Base-by-base conservation (phyloP, 345 rosid species). In the Gossypioides kirkii region DNA sequence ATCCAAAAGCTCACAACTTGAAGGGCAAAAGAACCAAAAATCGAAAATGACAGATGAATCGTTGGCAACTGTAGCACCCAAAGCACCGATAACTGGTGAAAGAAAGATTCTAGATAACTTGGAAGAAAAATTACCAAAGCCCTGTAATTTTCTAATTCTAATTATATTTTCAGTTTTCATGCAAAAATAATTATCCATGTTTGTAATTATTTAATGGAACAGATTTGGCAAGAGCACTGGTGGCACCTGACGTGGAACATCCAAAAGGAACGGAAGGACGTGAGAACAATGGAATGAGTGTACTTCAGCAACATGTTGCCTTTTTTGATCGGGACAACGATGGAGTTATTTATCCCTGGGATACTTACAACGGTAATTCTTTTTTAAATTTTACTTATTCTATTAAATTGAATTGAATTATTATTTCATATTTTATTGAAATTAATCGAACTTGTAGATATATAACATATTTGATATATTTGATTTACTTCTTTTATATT, bases 261-360 rank as follows among this genome's bases (percentile, higher is more conserved):
- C 97, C 98, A 0, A 49, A 82, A 55, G 98, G 97, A 80, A 77
- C 97, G 53, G 76, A 79, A 14, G 97, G 88, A 8, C 93, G 84
- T 60, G 49, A 77, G 42, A 79, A 86, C 77, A 58, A 75, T 65
- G 85, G 90, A 59, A 63, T 89, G 82, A 86, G 86, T 74, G 97
- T 94, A 45, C 87, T 91, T 80, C 97, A 94, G 80, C 97, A 94
- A 78, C 97, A 94, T 73, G 88, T 61, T 25, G 89, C 92, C 77
- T 94, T 87, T 69, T 94, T 91, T 11, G 98, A 91, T 71, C 88
- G 76, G 73, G 86, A 91, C 41, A 85, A 55, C 38, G 80, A 94
- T 62, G 97, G 97, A 25, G 89, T 94, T 22, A 75, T 94, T 70
- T 94, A 94, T 68, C 97, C 98, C 3, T 90, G 92, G 94, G 97